Percentiles rank a stretch among this genome's conserved stretches.
Conservation (phyloP, 2,329 filamentous ascomycete genomes). For the Fusarium subglutinans region DNA sequence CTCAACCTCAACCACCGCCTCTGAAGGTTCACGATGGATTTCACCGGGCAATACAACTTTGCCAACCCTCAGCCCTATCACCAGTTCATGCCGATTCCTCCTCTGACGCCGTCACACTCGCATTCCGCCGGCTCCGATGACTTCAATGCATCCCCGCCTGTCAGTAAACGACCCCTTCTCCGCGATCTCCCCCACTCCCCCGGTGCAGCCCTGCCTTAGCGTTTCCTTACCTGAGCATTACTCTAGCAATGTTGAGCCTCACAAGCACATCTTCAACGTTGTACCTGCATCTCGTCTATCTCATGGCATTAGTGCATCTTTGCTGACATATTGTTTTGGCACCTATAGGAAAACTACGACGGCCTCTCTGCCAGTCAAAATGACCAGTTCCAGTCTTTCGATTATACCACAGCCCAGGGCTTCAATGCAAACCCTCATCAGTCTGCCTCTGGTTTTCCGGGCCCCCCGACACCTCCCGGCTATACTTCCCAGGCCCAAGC, state of each 20-base stretch:
- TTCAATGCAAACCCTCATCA: slow-evolving; percentile 53
- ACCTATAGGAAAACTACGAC: slow-evolving; percentile 59
- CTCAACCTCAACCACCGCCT: neutral
- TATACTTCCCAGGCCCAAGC: slow-evolving; percentile 44
- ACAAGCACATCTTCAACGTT: slow-evolving; percentile 12
- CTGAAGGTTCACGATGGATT: slow-evolving; percentile 57
- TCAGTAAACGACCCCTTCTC: slow-evolving; percentile 51
- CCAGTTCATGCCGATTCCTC: slow-evolving; percentile 63
- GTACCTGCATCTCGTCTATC: slow-evolving; percentile 27
- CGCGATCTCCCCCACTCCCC: slow-evolving; percentile 40
- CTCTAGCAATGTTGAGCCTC: slow-evolving; percentile 39
- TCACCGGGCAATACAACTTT: slow-evolving; percentile 59
- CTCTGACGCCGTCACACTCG: slow-evolving; percentile 64
- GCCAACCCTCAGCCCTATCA: slow-evolving; percentile 60
- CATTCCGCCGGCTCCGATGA: slow-evolving; percentile 65
- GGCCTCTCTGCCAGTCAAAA: slow-evolving; percentile 52
- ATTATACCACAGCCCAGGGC: slow-evolving; percentile 45
- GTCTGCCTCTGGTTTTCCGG: slow-evolving; percentile 50
- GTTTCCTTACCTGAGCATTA: slow-evolving; percentile 49
- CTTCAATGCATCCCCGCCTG: slow-evolving; percentile 64
- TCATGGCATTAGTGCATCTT: slow-evolving; percentile 10
- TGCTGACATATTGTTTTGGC: slow-evolving; percentile 21
- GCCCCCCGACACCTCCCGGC: slow-evolving; percentile 63
- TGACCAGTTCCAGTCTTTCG: slow-evolving; percentile 60
- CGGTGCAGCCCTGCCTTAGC: slow-evolving; percentile 44